These are phyloP conservation scores for Scheffersomyces amazonensis DNA, from an alignment of 805 yeast genomes.

Conservation along the genomic window DNA sequence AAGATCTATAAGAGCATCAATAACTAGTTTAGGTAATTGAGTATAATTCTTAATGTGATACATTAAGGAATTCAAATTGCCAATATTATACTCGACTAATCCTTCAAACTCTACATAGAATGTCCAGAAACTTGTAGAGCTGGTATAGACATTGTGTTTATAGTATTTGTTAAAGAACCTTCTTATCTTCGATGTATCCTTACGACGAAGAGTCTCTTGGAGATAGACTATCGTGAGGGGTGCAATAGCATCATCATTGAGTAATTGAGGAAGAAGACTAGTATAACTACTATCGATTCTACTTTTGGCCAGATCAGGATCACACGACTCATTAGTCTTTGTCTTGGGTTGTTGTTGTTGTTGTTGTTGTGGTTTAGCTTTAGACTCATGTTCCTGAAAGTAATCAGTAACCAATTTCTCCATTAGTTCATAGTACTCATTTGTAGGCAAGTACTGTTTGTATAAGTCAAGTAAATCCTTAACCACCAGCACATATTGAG, in stretches of 20 bases:
- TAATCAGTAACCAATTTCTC: conserved; percentile 13
- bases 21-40: conserved; percentile 44
- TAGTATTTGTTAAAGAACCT: conserved; percentile 27
- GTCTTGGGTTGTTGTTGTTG: conserved; percentile 1
- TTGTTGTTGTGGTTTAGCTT: conserved; percentile 5
- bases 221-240: conserved; percentile 34
- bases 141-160: conserved; percentile 27
- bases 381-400: conserved; percentile 16
- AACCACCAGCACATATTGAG: conserved; percentile 1
- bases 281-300: neutral
- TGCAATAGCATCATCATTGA: conserved; percentile 42
- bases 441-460: conserved; percentile 6
- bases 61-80: conserved; percentile 44
- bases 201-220: conserved; percentile 20
- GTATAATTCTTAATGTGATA: conserved; percentile 43
- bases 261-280: conserved; percentile 21
- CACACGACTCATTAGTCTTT: conserved; percentile 1
- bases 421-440: conserved; percentile 14
- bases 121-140: conserved; percentile 54
- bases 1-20: conserved; percentile 34
- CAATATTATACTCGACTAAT: conserved; percentile 36
- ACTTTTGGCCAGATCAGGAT: too few species aligned
- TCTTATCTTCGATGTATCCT: conserved; percentile 10
- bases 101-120: conserved; percentile 54
- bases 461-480: conserved; percentile 6